These are phyloP conservation scores for Oligophagozyma castellii DNA, from an alignment of 1,139 yeast genomes.

Conservation along the genomic window DNA sequence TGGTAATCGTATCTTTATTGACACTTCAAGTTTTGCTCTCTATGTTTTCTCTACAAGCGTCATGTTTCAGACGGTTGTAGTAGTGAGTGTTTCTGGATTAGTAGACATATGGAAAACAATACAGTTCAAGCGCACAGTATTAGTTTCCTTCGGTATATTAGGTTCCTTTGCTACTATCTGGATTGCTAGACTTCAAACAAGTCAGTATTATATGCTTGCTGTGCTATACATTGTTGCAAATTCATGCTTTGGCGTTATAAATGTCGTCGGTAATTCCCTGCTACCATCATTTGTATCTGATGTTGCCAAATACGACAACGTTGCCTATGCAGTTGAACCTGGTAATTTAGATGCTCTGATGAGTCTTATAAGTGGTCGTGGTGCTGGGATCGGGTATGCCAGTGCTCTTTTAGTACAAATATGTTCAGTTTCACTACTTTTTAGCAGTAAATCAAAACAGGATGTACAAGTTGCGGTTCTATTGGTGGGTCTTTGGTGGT, in stretches of 20 bases:
- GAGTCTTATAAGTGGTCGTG: conserved; percentile 44
- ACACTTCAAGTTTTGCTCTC: conserved; percentile 53
- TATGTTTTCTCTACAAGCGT: conserved; percentile 57
- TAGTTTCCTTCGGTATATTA: conserved; percentile 38
- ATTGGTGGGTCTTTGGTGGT: conserved; percentile 61
- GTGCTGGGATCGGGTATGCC: conserved; percentile 52
- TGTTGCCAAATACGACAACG: conserved; percentile 8
- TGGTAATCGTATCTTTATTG: conserved; percentile 27
- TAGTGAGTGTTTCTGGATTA: conserved; percentile 58
- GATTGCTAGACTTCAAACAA: conserved; percentile 30
- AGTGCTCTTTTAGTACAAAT: conserved; percentile 53
- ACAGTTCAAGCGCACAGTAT: conserved; percentile 23
- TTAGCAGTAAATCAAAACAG: conserved; percentile 30
- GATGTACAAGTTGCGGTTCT: conserved; percentile 44
- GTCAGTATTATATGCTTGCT: conserved; percentile 42
- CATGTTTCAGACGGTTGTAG: conserved; percentile 47
- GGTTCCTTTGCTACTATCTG: conserved; percentile 41
- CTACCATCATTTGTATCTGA: conserved; percentile 39
- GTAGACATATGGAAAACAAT: conserved; percentile 41
- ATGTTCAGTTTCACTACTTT: conserved; percentile 35
- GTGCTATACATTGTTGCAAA: conserved; percentile 45
- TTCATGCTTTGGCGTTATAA: conserved; percentile 58
- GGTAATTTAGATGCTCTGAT: conserved; percentile 14
- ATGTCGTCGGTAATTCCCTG: conserved; percentile 63
- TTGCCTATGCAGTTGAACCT: conserved; percentile 3